phyloP scores from a whole-genome alignment of 257 asterid genomes.

The Solanum pinnatisectum region DNA sequence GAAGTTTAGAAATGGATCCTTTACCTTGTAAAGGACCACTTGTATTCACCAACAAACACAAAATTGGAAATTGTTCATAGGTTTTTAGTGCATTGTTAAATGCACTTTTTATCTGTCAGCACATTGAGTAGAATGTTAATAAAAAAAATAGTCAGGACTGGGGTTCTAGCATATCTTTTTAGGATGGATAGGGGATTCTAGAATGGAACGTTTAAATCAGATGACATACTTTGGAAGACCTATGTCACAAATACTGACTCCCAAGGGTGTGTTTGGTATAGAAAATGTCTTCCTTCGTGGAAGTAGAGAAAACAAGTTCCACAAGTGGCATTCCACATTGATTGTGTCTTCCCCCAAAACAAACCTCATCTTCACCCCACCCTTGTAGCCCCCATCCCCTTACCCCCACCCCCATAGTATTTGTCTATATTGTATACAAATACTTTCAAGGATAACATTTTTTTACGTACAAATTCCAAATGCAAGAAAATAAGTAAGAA shows the following conservation, averaged over 20 bases:
- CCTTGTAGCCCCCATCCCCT: background rate
- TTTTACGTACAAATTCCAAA: background rate
- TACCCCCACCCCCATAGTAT: background rate
- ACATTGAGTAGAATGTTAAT: background rate
- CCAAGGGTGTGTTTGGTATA: background rate
- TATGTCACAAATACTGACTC: background rate
- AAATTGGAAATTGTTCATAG: background rate
- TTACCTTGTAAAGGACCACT: background rate
- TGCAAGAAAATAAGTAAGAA: background rate
- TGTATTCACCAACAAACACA: background rate
- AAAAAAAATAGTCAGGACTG: background rate
- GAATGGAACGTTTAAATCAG: background rate
- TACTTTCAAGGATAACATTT: background rate
- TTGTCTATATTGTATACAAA: background rate
- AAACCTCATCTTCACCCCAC: background rate
- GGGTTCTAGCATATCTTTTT: background rate
- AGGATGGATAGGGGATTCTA: background rate
- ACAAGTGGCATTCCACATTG: background rate
- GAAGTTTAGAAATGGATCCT: background rate
- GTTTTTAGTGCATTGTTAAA: background rate
- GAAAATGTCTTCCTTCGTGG: background rate
- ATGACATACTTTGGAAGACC: background rate
- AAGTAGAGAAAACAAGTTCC: background rate
- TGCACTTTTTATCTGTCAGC: background rate
- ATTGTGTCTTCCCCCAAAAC: background rate